Base-by-base conservation (phyloP, 2,329 filamentous ascomycete genomes). In the Metarhizium brunneum region DNA sequence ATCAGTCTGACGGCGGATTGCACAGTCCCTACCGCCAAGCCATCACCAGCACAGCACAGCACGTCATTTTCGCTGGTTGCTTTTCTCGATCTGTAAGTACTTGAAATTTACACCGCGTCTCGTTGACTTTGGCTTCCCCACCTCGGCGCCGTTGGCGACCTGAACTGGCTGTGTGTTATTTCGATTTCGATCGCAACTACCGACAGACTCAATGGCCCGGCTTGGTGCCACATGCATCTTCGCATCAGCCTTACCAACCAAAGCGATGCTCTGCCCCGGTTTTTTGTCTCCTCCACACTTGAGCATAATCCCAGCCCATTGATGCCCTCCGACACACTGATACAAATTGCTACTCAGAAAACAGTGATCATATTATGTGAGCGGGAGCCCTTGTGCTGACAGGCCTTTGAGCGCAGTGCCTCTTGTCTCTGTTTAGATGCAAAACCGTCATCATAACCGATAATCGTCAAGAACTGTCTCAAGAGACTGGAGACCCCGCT, bases 221-320 rank as follows among this genome's bases (percentile, higher is more conserved):
- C 18, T 32, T 38, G 36, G 36, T 52, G 36, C 35, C 50, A 43
- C 36, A 42, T 18, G 11, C 35, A 40, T 20, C 16, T 42, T 52
- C 11, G 50, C 38, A 36, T 54, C 54, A 53, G 50, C 54, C 54
- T 36, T 56, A 25, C 35, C 42, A 32, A 29, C 40, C 16, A 32
- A 16, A 20, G 40, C 25, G 35, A 18, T 11, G 32, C 38, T 32
- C 30, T 48, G 6, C 13, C 54, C 47, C 54, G 32, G 13, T 50
- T 52, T 52, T 52, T 20, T 32, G 40, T 38, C 49, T 43, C 30
- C 32, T 56, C 50, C 50, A 30, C 54, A 53, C 45, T 48, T 14
- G 20, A 48, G 45, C 45, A 45, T 25, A 47, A 52, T 25, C 50
- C 54, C 25, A 48, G 49, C 29, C n/a, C 47, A 29, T 36, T 40